These are phyloP conservation scores for Rhizopus arrhizus DNA, from an alignment of 371 early-diverging fungal species.

Conservation along the genomic window DNA sequence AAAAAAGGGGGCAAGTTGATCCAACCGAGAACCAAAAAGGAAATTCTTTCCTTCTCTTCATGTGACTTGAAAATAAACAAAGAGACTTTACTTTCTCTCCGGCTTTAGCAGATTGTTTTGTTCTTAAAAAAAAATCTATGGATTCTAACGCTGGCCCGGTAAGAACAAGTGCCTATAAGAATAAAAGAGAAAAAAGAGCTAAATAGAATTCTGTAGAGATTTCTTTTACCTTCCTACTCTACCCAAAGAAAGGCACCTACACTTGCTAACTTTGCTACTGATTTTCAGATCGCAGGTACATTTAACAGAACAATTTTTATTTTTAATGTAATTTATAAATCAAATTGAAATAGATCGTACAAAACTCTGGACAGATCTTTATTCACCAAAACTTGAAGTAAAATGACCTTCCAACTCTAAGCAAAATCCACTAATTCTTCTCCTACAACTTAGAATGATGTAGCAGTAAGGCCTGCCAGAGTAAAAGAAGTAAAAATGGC, in stretches of 20 bases:
- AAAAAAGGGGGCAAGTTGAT: no score
- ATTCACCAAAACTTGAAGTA: not conserved
- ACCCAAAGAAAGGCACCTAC: not conserved
- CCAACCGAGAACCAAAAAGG: no score
- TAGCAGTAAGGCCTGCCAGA: conserved; percentile 26
- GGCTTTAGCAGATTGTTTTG: no score
- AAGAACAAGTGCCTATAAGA: no score
- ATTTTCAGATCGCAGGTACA: not conserved
- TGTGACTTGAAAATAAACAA: no score
- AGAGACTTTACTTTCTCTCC: no score
- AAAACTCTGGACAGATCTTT: not conserved
- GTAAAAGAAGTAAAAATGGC: conserved; percentile 21
- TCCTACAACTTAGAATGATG: conserved; percentile 15
- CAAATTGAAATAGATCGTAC: not conserved
- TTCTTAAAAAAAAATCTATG: no score
- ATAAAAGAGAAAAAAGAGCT: no score
- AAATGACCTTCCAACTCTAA: not conserved
- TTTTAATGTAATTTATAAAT: not conserved
- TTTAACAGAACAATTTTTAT: not conserved
- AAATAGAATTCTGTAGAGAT: not conserved
- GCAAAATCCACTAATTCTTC: not conserved
- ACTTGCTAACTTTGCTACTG: not conserved
- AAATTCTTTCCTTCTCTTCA: no score
- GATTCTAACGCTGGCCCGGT: no score
- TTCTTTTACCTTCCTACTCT: not conserved